Evolutionary conservation across 2,329 filamentous ascomycete species (phyloP).

Genomic region (Aspergillus sergii): DNA sequence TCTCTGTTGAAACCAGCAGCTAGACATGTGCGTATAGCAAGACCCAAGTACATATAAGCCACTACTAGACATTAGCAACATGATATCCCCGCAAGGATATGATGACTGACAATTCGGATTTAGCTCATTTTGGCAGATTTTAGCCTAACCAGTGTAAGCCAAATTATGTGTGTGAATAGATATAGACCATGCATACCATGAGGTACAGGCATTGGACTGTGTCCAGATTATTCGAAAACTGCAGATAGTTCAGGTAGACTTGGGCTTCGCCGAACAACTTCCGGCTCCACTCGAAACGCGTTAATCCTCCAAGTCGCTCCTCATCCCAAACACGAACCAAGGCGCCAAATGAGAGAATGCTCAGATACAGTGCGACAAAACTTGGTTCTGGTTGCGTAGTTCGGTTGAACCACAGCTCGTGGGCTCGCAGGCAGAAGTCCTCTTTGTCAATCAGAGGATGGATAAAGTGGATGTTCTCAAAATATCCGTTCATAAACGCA

Average conservation of each 20-base stretch:
- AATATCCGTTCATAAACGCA: slow-evolving; percentile 51
- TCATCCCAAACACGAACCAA: slow-evolving; percentile 50
- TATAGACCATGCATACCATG: slow-evolving; percentile 35
- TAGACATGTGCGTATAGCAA: slow-evolving; percentile 51
- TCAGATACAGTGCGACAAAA: slow-evolving; percentile 53
- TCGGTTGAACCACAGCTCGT: slow-evolving; percentile 46
- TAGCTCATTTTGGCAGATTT: slow-evolving; percentile 54
- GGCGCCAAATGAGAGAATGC: slow-evolving; percentile 50
- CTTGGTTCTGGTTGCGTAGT: slow-evolving; percentile 37
- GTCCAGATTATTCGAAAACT: slow-evolving; percentile 51
- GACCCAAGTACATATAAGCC: slow-evolving; percentile 54
- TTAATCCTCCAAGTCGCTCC: slow-evolving; percentile 45
- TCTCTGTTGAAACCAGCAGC: slow-evolving; percentile 54
- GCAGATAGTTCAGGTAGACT: slow-evolving; percentile 40
- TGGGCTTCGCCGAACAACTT: slow-evolving; percentile 50
- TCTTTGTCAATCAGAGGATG: slow-evolving; percentile 53
- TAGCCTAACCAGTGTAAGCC: slow-evolving; percentile 36
- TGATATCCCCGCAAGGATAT: background rate
- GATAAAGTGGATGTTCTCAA: slow-evolving; percentile 52
- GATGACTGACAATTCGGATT: slow-evolving; percentile 48
- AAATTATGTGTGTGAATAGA: background rate
- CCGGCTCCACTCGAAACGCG: slow-evolving; percentile 51
- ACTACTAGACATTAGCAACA: slow-evolving; percentile 23
- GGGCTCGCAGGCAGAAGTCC: slow-evolving; percentile 46
- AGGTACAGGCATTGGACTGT: slow-evolving; percentile 53